Conservation (phyloP, 306 rosid genomes). For the Acmispon strigosus region DNA sequence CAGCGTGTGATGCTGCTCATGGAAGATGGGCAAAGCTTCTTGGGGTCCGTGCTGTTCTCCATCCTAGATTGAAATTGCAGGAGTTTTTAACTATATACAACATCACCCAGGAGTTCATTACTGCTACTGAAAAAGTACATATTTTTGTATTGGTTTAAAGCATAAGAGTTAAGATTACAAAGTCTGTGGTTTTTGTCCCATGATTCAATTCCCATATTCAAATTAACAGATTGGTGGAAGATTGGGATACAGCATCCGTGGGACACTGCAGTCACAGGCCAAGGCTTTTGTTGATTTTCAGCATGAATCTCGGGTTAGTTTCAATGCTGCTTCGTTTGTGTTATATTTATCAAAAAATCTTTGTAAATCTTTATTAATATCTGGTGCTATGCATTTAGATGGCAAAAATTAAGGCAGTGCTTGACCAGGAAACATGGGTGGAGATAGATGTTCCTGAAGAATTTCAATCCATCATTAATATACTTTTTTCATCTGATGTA, state of each 20-base stretch:
- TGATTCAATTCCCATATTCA: slow-evolving; percentile 23
- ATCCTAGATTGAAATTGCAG: slow-evolving; percentile 92
- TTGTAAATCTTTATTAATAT: slow-evolving; percentile 17
- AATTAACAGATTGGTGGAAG: slow-evolving; percentile 91
- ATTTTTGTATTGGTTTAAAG: slow-evolving; percentile 8
- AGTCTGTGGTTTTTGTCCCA: slow-evolving; percentile 19
- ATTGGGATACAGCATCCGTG: slow-evolving; percentile 97
- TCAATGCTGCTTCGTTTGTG: not conserved
- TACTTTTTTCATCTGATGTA: slow-evolving; percentile 45
- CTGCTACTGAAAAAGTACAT: slow-evolving; percentile 83
- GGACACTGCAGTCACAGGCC: slow-evolving; percentile 96
- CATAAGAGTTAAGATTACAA: not conserved
- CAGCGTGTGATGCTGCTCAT: slow-evolving; percentile 99
- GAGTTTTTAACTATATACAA: slow-evolving; percentile 79
- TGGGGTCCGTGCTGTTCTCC: slow-evolving; percentile 92
- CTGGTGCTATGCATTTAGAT: slow-evolving; percentile 42
- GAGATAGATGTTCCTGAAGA: slow-evolving; percentile 98
- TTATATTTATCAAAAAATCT: slow-evolving; percentile 1
- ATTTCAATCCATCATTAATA: slow-evolving; percentile 72
- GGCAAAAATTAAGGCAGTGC: slow-evolving; percentile 94
- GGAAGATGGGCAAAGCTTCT: slow-evolving; percentile 99
- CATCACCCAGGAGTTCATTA: slow-evolving; percentile 89
- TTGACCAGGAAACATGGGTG: slow-evolving; percentile 99
- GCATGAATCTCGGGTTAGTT: slow-evolving; percentile 96
- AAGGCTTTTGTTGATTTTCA: slow-evolving; percentile 95